Evolutionary conservation across 441 rosid genomes (phyloP), one percentile per base, ranked within the genome.

Genomic region (Syzygium malaccense): DNA sequence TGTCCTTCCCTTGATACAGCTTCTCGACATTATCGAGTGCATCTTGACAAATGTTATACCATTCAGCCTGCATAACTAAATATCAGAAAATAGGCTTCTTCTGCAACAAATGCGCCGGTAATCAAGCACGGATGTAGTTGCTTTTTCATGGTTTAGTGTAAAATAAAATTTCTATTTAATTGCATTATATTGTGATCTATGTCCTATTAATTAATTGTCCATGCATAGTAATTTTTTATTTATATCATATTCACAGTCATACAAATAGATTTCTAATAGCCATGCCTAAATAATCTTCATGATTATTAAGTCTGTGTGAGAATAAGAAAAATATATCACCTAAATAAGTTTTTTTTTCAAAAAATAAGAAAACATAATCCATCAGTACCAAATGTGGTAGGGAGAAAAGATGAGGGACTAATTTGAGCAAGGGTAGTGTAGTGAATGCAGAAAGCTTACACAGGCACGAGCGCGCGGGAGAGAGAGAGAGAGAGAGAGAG

Each of bases 11-110:
- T 87, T 92, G 92, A 91, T 93, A 91, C 85, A 93, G 91, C 92
- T 94, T 96, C 93, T 97, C 98, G 56, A 96, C 62, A 71, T 94
- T 94, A 90, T 94, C 93, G 68, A 98, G 94, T 79, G 97, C 96
- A 88, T 95, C 95, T 91, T 92, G 89, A 90, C 95, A 95, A 91
- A 93, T 91, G 92, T 94, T 96, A 91, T 93, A 92, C 99, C 99
- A 98, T 93, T 96, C 99, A 83, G 87, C 97, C 99, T 98, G 92
- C 87, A 88, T 62, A 60, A 91, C 89, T 53, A 28, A 89, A 87
- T 19, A 75, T 75, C 83, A 75, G 30, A 89, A 66, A 75, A 85
- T 3, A 86, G 56, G 85, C 86, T 86, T 86, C 49, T 55, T 11
- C 30, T 6, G 53, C 41, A 75, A 75, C 86, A 78, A 68, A 66